phyloP scores from a whole-genome alignment of 495 filamentous ascomycete species.

The Schizothecium vesticola region DNA sequence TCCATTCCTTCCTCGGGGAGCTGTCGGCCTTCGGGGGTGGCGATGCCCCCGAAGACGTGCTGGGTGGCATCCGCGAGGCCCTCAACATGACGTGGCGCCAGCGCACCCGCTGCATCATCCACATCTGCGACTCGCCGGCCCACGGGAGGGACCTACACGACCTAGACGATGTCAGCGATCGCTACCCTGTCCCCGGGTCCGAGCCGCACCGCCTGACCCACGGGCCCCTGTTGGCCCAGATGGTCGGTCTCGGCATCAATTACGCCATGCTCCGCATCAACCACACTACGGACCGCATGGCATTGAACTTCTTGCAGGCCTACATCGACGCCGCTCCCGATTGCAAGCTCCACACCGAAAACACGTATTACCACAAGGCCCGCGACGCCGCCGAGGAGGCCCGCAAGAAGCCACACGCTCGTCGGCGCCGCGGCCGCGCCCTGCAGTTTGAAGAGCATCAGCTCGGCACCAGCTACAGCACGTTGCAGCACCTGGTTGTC shows the following conservation, averaged over 20 bases:
- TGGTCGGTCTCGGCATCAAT: conserved; percentile 32
- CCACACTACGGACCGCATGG: conserved; percentile 30
- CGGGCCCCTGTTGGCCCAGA: conserved; percentile 21
- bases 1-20: conserved; percentile 18
- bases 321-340: conserved; percentile 23
- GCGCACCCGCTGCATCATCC: conserved; percentile 34
- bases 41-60: conserved; percentile 32
- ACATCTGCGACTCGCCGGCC: conserved; percentile 34
- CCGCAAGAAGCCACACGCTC: not conserved
- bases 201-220: conserved; percentile 33
- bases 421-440: not conserved
- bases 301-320: conserved; percentile 20
- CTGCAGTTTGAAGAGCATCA: conserved; percentile 27
- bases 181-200: conserved; percentile 22
- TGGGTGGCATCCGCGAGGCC: conserved; percentile 27
- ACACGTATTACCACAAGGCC: conserved; percentile 21
- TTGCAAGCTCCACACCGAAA: conserved; percentile 18
- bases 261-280: conserved; percentile 34
- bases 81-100: conserved; percentile 28
- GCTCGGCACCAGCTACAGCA: conserved; percentile 26
- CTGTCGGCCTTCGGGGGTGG: conserved; percentile 23
- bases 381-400: not conserved
- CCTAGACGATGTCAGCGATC: conserved; percentile 13
- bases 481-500: conserved; percentile 29
- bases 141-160: conserved; percentile 29